These are phyloP conservation scores for Perkinsus olseni DNA, from an alignment of 169 alveolate genomes.

Conservation along the genomic window DNA sequence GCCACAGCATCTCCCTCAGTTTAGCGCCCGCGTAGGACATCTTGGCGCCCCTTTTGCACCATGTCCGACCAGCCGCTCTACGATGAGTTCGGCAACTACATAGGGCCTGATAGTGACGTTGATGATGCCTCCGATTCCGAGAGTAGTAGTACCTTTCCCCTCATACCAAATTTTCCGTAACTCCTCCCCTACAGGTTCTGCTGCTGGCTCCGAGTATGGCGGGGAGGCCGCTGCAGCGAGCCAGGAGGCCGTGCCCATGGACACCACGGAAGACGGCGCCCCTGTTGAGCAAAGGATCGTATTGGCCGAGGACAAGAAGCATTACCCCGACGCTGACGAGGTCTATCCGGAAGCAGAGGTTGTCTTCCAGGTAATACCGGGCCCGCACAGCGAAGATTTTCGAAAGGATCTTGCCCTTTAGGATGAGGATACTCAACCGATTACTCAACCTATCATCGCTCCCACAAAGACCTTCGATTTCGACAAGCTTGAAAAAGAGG, in stretches of 20 bases:
- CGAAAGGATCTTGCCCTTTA: conserved; percentile 47
- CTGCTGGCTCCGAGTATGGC: neutral
- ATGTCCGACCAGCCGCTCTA: conserved; percentile 49
- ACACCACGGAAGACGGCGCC: conserved; percentile 45
- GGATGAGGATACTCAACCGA: conserved; percentile 98
- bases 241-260: conserved; percentile 43
- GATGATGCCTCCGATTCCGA: conserved; percentile 43
- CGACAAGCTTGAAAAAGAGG: conserved; percentile 63
- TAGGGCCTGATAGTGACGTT: conserved; percentile 79
- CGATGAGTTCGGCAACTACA: conserved; percentile 99
- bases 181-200: neutral
- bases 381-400: neutral
- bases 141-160: neutral
- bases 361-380: conserved; percentile 33
- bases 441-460: conserved; percentile 93
- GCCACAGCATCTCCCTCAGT: too few species aligned
- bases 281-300: conserved; percentile 49
- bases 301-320: conserved; percentile 85
- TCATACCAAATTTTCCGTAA: neutral
- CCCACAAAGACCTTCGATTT: conserved; percentile 79
- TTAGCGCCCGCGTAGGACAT: neutral
- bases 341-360: conserved; percentile 85
- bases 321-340: conserved; percentile 84
- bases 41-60: neutral
- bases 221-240: conserved; percentile 15